phyloP scores from a whole-genome alignment of 2,329 filamentous ascomycete species.

The Aspergillus proliferans region DNA sequence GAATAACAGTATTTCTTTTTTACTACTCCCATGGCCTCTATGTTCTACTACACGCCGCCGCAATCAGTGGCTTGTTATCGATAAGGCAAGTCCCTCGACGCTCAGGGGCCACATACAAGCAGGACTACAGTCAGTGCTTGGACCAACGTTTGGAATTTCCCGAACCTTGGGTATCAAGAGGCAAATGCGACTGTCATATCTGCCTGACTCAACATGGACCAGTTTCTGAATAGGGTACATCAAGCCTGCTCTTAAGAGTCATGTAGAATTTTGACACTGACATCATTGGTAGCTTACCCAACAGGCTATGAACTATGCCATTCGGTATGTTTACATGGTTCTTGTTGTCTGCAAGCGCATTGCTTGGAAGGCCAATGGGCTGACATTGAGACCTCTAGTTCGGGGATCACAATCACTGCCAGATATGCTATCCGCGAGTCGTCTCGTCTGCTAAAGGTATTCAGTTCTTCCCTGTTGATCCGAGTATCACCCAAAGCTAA shows the following conservation, averaged over 20 bases:
- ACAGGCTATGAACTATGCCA: conserved; percentile 88
- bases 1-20: too few species aligned
- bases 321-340: conserved; percentile 44
- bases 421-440: conserved; percentile 80
- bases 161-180: neutral
- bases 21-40: neutral
- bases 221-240: conserved; percentile 54
- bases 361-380: neutral
- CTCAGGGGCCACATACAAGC: conserved; percentile 7
- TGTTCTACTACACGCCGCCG: conserved; percentile 2
- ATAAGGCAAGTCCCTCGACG: conserved; percentile 12
- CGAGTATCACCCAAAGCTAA: neutral
- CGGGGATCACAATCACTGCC: conserved; percentile 78
- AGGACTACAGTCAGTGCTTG: neutral
- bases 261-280: conserved; percentile 15
- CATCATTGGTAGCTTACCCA: conserved; percentile 51
- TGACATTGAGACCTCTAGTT: conserved; percentile 36
- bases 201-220: conserved; percentile 58
- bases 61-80: conserved; percentile 16
- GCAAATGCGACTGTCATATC: neutral
- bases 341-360: neutral
- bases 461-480: neutral
- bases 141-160: neutral
- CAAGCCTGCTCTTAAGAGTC: neutral
- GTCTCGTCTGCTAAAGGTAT: conserved; percentile 64